phyloP scores from a whole-genome alignment of 2,329 filamentous ascomycete species.

The Xylaria sp. region DNA sequence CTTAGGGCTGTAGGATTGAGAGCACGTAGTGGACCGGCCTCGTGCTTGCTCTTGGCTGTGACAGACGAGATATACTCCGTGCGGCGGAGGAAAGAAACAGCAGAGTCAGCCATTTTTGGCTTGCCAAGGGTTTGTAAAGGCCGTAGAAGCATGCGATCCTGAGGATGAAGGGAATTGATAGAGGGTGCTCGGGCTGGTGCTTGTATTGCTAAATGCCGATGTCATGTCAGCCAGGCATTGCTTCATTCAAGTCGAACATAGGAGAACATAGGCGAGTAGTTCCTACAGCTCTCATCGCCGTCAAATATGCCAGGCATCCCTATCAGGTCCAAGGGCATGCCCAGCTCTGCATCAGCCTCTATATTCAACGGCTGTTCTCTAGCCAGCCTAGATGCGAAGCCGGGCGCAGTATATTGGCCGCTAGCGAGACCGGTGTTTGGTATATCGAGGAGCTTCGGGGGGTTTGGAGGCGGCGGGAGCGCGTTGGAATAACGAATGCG shows the following conservation, averaged over 20 bases:
- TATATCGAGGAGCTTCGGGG: conserved; percentile 96
- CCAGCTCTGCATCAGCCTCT: conserved; percentile 95
- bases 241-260: conserved; percentile 9
- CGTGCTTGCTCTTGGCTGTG: conserved; percentile 60
- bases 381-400: conserved; percentile 88
- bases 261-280: conserved; percentile 13
- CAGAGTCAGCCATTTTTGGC: conserved; percentile 77
- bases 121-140: conserved; percentile 88
- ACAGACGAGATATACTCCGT: conserved; percentile 91
- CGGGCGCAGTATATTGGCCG: conserved; percentile 88
- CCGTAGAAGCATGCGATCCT: conserved; percentile 85
- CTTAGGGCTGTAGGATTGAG: conserved; percentile 57
- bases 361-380: conserved; percentile 95
- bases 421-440: conserved; percentile 90
- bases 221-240: conserved; percentile 37
- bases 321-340: conserved; percentile 95
- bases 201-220: conserved; percentile 75
- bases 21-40: conserved; percentile 65
- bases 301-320: conserved; percentile 96
- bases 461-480: conserved; percentile 91
- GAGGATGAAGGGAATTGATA: conserved; percentile 85
- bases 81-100: conserved; percentile 92
- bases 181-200: conserved; percentile 76
- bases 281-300: conserved; percentile 89
- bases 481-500: conserved; percentile 96